phyloP scores from a whole-genome alignment of 2,329 filamentous ascomycete genomes.

The Clarireedia sp. region DNA sequence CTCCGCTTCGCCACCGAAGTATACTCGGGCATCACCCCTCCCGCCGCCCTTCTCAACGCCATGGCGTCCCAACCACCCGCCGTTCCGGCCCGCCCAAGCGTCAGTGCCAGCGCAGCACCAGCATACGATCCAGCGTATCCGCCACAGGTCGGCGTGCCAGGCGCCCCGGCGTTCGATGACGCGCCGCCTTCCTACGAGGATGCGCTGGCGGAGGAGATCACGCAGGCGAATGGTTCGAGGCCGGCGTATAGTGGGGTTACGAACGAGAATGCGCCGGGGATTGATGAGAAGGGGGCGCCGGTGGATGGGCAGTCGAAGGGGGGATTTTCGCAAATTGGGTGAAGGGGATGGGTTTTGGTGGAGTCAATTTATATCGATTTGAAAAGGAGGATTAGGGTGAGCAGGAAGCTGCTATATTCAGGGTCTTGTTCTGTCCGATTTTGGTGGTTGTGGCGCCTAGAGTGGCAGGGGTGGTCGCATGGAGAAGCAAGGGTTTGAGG shows the following conservation, averaged over 20 bases:
- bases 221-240: slow-evolving; percentile 62
- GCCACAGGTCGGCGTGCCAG: slow-evolving; percentile 44
- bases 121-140: slow-evolving; percentile 47
- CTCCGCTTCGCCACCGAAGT: slow-evolving; percentile 73
- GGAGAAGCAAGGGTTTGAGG: no score
- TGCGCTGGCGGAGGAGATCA: slow-evolving; percentile 70
- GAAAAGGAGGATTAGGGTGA: no score
- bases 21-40: slow-evolving; percentile 81
- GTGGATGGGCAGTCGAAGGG: not conserved
- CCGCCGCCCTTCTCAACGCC: slow-evolving; percentile 64
- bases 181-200: slow-evolving; percentile 95
- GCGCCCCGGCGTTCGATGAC: slow-evolving; percentile 51
- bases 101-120: slow-evolving; percentile 20
- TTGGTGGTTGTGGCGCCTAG: no score
- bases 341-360: not conserved
- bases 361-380: not conserved
- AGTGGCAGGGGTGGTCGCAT: no score
- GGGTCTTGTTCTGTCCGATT: no score
- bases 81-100: slow-evolving; percentile 17
- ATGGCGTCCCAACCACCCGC: slow-evolving; percentile 32
- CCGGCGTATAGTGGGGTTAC: slow-evolving; percentile 60
- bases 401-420: no score
- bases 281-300: slow-evolving; percentile 22
- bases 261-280: slow-evolving; percentile 46
- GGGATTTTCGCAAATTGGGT: not conserved